Evolutionary conservation across 2,329 filamentous ascomycete species (phyloP).

Genomic region (Parascedosporium putredinis): DNA sequence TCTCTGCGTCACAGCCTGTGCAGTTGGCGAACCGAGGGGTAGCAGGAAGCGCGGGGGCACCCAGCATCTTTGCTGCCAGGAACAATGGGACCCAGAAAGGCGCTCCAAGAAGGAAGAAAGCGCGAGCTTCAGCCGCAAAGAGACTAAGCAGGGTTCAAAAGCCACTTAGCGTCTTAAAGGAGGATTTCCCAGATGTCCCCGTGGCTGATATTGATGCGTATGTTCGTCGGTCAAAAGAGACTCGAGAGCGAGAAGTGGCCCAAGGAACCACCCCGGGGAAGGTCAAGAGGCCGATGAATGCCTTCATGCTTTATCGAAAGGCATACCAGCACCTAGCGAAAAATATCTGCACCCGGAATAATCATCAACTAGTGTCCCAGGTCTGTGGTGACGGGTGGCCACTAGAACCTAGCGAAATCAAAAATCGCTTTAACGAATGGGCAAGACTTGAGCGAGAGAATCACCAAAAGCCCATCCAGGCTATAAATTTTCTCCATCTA

Average conservation of each 20-base stretch:
- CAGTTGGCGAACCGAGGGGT: too few relatives aligned
- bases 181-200: conserved; percentile 47
- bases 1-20: too few relatives aligned
- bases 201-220: conserved; percentile 71
- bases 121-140: conserved; percentile 26
- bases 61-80: not conserved
- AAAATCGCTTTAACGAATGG: conserved; percentile 66
- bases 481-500: conserved; percentile 90
- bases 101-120: conserved; percentile 16
- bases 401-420: conserved; percentile 62
- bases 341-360: conserved; percentile 69
- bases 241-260: conserved; percentile 57
- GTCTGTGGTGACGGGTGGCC: conserved; percentile 84
- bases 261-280: conserved; percentile 60
- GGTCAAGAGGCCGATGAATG: conserved; percentile 90
- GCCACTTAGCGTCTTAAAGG: conserved; percentile 62
- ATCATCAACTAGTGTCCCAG: conserved; percentile 85
- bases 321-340: conserved; percentile 84
- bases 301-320: conserved; percentile 95
- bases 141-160: conserved; percentile 42
- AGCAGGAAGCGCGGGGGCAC: conserved; percentile 14
- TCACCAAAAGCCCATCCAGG: conserved; percentile 77
- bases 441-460: conserved; percentile 74
- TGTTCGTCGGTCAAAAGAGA: conserved; percentile 60
- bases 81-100: conserved; percentile 10